A percentile compares a stretch with the other conserved stretches of the same genome.
Evolutionary conservation across 2,329 filamentous ascomycete genomes (phyloP).

Genomic region (Ophiostoma montium): DNA sequence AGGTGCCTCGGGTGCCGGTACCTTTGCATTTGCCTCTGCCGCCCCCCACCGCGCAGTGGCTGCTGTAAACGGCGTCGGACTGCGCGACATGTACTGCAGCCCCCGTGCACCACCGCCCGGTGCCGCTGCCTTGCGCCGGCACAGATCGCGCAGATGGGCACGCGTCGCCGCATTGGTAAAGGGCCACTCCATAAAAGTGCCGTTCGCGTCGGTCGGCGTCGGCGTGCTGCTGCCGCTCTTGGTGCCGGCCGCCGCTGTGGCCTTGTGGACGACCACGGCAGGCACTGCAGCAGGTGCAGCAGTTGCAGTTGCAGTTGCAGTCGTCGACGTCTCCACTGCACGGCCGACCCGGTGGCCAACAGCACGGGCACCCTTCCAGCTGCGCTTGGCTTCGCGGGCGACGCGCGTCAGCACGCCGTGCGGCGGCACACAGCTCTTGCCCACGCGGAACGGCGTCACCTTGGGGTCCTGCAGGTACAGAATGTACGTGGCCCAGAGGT

Average conservation of each 20-base stretch:
- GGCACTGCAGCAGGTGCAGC: not conserved
- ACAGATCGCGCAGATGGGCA: constrained; percentile 47
- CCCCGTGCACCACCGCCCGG: constrained; percentile 27
- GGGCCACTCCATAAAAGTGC: constrained; percentile 45
- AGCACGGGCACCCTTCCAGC: constrained; percentile 42
- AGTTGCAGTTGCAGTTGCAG: not conserved
- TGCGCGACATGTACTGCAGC: constrained; percentile 34
- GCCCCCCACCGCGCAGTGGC: too few relatives aligned
- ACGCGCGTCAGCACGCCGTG: constrained; percentile 51
- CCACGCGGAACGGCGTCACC: constrained; percentile 50
- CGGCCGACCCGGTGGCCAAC: not conserved
- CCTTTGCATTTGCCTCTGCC: too few relatives aligned
- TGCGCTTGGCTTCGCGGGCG: constrained; percentile 49
- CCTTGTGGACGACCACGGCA: not conserved
- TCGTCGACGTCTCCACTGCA: not conserved
- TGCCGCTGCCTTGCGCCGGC: constrained; percentile 36
- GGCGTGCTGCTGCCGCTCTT: constrained; percentile 43
- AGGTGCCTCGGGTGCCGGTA: not conserved
- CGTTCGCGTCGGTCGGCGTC: constrained; percentile 24
- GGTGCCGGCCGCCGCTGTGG: not conserved
- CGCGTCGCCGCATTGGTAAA: constrained; percentile 50
- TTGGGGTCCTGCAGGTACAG: constrained; percentile 53
- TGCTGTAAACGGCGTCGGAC: constrained; percentile 39
- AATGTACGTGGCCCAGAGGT: constrained; percentile 51
- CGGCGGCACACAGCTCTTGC: constrained; percentile 49